Evolutionary conservation across 805 yeast species (phyloP), one percentile per base, ranked within the genome.

Genomic region (Yamadazyma paraphyllophila): DNA sequence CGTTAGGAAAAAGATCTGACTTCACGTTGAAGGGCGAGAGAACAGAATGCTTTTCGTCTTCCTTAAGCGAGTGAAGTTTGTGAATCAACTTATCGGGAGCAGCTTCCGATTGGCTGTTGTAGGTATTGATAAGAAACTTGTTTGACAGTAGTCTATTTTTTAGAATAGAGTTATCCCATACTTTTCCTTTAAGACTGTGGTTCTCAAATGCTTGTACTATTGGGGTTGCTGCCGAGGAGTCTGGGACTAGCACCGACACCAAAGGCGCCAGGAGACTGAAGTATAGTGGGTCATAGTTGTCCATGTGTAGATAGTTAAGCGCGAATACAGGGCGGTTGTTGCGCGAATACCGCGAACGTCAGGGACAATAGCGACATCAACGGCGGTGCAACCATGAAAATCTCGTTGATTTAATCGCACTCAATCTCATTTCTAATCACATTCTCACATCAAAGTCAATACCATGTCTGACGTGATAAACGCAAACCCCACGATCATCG

Each of bases 401-500:
- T 20, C 24, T 3, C 24, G 6, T 6, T 20, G 24, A 20, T 20
- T 20, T 20, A 6, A 20, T 20, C 24, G 3, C 24, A 20, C 6
- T 20, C 6, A 20, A 4, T 20, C 6, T 20, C 6, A 20, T 20
- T 20, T 20, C 24, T 20, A 20, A 20, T 20, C 24, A 20, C 24
- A 20, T 20, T 20, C 24, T 20, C 24, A 20, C n/a, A n/a, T n/a
- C n/a, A n/a, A n/a, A n/a, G n/a, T 20, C 24, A 20, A 29, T 7
- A 29, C 16, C 39, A 49, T 51, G 55, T 40, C 49, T 27, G 53
- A 49, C 10, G 47, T 50, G 16, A 83, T 92, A 48, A 92, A 92
- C 64, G 96, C 96, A 26, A 91, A 90, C 61, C 99, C 99, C 16
- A 82, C 84, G 27, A 82, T 92, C 33, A 66, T 89, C 39, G 96